Evolutionary conservation across 2,329 filamentous ascomycete genomes (phyloP), one percentile per base, ranked within the genome.

Genomic region (Fusarium bactridioides): DNA sequence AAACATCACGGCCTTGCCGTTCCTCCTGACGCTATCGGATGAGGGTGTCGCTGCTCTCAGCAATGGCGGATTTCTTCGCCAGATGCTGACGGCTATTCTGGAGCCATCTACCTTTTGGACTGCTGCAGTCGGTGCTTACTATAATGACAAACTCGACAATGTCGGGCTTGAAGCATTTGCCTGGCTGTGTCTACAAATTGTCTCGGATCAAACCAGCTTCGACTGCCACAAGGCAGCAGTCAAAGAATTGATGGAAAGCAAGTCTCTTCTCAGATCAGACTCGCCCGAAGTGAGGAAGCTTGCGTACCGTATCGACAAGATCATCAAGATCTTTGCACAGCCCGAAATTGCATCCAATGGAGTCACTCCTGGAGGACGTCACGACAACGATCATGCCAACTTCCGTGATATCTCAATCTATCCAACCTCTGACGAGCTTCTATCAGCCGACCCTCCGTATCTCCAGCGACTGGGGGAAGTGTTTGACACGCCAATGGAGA

Each of bases 311-410:
- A 84, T 86, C 48, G 76, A 83, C 37, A 84, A 83, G 43, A 73
- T 81, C 4, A 59, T 86, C 44, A 78, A 78, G 11, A 60, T 66
- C 27, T 78, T 78, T 6, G 61, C 74, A 0, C 65, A 67, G 2
- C 44, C 57, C 1, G 38, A 44, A 29, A 13, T 35, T 19, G 33
- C 27, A 4, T 13, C 56, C 18, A 41, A 15, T 13, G 57, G 67
- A 12, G 45, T 78, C 37, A 76, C 74, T 4, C 86, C 91, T 1
- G 92, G 92, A 0, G 91, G 91, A 1, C 86, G 92, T 0, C 92
- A 95, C 70, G 91, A 94, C 78, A 95, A 95, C 60, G 92, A 94
- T 73, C 87, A 87, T 75, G 82, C 75, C 3, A 85, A 93, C 70
- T 91, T 90, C 72, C 84, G 88, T 1, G 66, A 89, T 1, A 89